A percentile compares a stretch with the other conserved stretches of the same genome.
Conservation (phyloP, 768 basidiomycete genomes). For the Boletus tylopilopsis region DNA sequence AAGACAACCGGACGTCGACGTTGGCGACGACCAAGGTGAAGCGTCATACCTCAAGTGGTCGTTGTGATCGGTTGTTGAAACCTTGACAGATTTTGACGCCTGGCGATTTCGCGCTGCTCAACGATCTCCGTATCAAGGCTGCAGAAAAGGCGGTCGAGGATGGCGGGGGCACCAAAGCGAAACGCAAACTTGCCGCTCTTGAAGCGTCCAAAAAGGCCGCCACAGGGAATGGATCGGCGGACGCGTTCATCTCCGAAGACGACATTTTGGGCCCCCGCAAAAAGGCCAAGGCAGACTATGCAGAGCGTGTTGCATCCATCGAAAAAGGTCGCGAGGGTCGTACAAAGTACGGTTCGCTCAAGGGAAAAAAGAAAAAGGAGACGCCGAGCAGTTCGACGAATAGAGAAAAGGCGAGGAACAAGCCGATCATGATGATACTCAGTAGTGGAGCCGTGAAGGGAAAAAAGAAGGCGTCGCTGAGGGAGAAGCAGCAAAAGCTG, state of each 20-base stretch:
- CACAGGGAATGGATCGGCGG: constrained; percentile 41
- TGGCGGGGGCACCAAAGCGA: constrained; percentile 71
- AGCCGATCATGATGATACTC: constrained; percentile 94
- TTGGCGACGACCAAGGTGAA: constrained; percentile 78
- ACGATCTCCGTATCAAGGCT: constrained; percentile 81
- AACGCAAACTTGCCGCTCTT: constrained; percentile 83
- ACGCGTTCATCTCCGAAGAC: constrained; percentile 73
- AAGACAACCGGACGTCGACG: constrained; percentile 49
- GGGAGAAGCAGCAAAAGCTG: constrained; percentile 78
- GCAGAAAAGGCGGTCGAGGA: constrained; percentile 66
- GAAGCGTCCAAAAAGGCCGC: constrained; percentile 65
- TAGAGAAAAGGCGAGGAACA: constrained; percentile 88
- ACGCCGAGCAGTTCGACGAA: constrained; percentile 85
- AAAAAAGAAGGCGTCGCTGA: constrained; percentile 79
- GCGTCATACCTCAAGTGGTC: background rate
- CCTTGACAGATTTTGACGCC: constrained; percentile 84
- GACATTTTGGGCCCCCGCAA: constrained; percentile 94
- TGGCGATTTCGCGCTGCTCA: constrained; percentile 89
- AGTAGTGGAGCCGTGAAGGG: constrained; percentile 70
- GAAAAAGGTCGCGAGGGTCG: constrained; percentile 92
- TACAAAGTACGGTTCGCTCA: constrained; percentile 87
- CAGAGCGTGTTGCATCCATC: constrained; percentile 88
- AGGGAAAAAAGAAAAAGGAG: constrained; percentile 89
- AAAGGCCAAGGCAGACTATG: constrained; percentile 90
- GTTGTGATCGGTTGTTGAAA: background rate